A percentile compares a stretch with the other conserved stretches of the same genome.
phyloP scores from a whole-genome alignment of 2,329 filamentous ascomycete genomes.

The Neonectria magnoliae region DNA sequence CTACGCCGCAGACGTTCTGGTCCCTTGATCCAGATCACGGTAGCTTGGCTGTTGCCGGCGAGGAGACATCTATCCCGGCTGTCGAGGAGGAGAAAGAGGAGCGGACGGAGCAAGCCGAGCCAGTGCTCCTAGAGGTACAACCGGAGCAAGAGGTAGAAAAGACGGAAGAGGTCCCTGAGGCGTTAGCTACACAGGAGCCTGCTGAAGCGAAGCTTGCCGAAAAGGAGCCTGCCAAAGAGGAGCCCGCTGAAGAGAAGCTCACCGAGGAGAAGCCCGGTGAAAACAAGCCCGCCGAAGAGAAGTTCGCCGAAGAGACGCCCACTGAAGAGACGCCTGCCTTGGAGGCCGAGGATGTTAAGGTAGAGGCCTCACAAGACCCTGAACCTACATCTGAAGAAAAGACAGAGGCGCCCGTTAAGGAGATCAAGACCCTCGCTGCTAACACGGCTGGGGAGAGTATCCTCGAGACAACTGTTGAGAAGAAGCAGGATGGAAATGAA shows the following conservation, averaged over 20 bases:
- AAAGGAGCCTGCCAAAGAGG: background rate
- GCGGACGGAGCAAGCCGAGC: conserved; percentile 9
- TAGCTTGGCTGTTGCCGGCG: conserved; percentile 45
- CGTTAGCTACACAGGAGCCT: background rate
- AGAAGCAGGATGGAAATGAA: conserved; percentile 45
- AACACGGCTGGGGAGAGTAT: conserved; percentile 58
- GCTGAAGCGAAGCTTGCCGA: background rate
- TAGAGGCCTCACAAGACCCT: conserved; percentile 2
- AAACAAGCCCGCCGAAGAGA: background rate
- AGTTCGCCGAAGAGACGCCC: conserved; percentile 1
- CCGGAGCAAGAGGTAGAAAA: conserved; percentile 17
- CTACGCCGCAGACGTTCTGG: conserved; percentile 59
- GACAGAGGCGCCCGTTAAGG: conserved; percentile 5
- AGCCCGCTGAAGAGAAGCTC: conserved; percentile 1
- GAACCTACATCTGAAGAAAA: conserved; percentile 16
- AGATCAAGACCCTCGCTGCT: conserved; percentile 50
- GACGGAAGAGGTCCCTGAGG: background rate
- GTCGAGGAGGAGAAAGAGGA: conserved; percentile 22
- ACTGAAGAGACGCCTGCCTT: background rate
- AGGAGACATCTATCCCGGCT: conserved; percentile 21
- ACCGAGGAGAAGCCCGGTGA: background rate
- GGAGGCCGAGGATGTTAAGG: background rate
- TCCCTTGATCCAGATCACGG: conserved; percentile 63
- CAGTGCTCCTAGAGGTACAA: conserved; percentile 14
- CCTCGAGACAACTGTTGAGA: conserved; percentile 51